Conservation (phyloP, 192 early-diverging fungal species). For the Dispira simplex region DNA sequence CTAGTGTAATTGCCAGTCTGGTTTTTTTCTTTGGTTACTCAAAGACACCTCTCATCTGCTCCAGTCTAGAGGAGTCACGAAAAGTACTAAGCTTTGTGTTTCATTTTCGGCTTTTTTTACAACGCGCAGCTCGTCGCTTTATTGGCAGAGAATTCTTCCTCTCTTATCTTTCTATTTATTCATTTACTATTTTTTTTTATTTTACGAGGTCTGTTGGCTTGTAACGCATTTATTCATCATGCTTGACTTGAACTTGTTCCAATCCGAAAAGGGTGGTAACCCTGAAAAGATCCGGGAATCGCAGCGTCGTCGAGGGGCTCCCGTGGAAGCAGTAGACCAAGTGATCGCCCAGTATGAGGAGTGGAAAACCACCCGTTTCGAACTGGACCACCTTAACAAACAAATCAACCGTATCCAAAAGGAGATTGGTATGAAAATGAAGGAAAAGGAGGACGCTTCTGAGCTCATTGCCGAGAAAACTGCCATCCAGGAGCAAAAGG, state of each 20-base stretch:
- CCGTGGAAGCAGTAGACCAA: slow-evolving; percentile 78
- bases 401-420: slow-evolving; percentile 85
- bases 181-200: not conserved
- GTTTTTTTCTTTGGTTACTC: too few relatives aligned
- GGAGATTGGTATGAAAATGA: slow-evolving; percentile 75
- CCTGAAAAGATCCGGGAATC: slow-evolving; percentile 87
- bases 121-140: too few relatives aligned
- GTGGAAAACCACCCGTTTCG: slow-evolving; percentile 74
- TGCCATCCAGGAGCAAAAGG: slow-evolving; percentile 55
- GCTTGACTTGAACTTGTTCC: slow-evolving; percentile 89
- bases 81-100: too few relatives aligned
- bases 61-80: too few relatives aligned
- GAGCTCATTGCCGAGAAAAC: slow-evolving; percentile 62
- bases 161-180: not conserved
- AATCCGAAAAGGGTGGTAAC: slow-evolving; percentile 83
- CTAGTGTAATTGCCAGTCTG: too few relatives aligned
- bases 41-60: too few relatives aligned
- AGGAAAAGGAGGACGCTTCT: slow-evolving; percentile 78
- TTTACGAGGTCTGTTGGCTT: not conserved
- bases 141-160: too few relatives aligned
- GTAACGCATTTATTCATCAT: slow-evolving; percentile 27
- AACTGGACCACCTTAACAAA: slow-evolving; percentile 79
- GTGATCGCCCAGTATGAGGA: slow-evolving; percentile 78
- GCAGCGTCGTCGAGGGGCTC: slow-evolving; percentile 73
- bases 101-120: too few relatives aligned